Conservation (phyloP, 768 basidiomycete genomes). For the Suillus decipiens region DNA sequence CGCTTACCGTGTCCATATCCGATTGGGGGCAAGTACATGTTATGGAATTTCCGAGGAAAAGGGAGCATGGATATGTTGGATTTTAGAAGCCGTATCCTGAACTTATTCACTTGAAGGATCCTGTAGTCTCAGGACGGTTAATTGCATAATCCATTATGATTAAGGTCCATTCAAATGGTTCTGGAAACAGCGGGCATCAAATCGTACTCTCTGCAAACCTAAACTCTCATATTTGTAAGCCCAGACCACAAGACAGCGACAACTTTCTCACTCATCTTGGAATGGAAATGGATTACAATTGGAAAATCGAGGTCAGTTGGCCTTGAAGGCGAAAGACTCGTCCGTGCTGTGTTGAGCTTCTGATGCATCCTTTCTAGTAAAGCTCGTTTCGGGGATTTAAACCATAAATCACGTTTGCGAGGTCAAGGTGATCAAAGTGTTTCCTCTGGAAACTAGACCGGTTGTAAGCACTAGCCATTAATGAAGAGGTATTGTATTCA, state of each 20-base stretch:
- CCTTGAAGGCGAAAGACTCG: background rate
- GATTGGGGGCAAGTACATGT: background rate
- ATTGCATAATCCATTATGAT: background rate
- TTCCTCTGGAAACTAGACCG: background rate
- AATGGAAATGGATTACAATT: background rate
- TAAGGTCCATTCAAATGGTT: background rate
- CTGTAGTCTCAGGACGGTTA: background rate
- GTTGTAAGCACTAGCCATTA: background rate
- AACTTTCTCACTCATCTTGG: slow-evolving; percentile 4
- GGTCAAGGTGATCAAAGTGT: background rate
- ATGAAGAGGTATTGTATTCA: background rate
- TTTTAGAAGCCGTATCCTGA: background rate
- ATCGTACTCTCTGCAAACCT: background rate
- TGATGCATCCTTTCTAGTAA: background rate
- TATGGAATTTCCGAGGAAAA: background rate
- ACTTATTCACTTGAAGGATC: background rate
- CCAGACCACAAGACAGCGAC: background rate
- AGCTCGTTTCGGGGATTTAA: background rate
- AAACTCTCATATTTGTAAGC: background rate
- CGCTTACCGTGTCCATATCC: background rate
- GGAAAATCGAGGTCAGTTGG: background rate
- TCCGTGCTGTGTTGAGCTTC: background rate
- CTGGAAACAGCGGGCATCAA: background rate
- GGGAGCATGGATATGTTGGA: background rate
- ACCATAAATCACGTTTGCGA: background rate